Percentiles rank a stretch among this genome's conserved stretches.
Conservation (phyloP, 257 asterid species). For the Forsythia suspensa region DNA sequence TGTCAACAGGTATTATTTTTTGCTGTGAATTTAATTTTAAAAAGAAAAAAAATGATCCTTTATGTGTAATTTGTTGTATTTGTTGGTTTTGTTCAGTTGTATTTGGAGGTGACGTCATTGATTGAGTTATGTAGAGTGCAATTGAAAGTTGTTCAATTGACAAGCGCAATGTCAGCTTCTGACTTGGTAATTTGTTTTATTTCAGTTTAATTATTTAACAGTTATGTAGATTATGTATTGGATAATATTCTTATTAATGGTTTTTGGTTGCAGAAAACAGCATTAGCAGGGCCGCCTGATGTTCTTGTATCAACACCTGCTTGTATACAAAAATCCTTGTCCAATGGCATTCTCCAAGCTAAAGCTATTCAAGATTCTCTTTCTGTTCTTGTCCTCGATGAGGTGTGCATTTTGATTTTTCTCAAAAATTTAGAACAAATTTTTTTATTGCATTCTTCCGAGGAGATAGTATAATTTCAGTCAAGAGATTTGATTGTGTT, state of each 20-base stretch:
- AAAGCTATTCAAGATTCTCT: constrained; percentile 81
- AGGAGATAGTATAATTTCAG: neutral
- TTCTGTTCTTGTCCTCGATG: constrained; percentile 83
- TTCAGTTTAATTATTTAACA: neutral
- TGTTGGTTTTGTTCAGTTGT: constrained; percentile 52
- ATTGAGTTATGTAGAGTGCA: constrained; percentile 83
- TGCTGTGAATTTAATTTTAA: neutral
- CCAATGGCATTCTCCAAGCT: constrained; percentile 54
- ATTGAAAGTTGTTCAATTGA: constrained; percentile 71
- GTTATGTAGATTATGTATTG: neutral
- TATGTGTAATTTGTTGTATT: neutral
- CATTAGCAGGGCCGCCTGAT: constrained; percentile 79
- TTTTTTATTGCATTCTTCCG: neutral
- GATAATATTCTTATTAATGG: neutral
- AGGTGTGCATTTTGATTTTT: constrained; percentile 48
- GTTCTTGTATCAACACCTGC: constrained; percentile 89
- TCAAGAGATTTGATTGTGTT: neutral
- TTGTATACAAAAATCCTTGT: constrained; percentile 68
- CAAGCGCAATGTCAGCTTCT: constrained; percentile 66
- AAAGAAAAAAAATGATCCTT: neutral
- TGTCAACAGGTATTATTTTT: constrained; percentile 68
- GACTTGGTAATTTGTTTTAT: constrained; percentile 52
- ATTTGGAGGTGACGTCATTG: constrained; percentile 58
- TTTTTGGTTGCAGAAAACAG: constrained; percentile 54
- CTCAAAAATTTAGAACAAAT: neutral